These are phyloP conservation scores for Globisporangium echinulatum DNA, from an alignment of 352 stramenopile species.

Conservation along the genomic window DNA sequence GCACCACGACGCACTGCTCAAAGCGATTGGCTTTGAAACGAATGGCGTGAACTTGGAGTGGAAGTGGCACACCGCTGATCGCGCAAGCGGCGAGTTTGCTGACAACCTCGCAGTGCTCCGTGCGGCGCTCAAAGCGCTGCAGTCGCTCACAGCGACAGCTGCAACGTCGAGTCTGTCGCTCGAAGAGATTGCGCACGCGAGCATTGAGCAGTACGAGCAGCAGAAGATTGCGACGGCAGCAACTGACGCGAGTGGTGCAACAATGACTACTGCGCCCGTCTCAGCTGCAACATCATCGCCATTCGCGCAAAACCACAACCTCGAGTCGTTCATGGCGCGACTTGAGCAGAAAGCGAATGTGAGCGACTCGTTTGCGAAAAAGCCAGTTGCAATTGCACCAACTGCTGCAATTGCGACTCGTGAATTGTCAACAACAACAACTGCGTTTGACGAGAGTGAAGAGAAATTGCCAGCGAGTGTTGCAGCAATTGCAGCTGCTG, in stretches of 20 bases:
- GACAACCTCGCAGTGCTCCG: constrained; percentile 60
- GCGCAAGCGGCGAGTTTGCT: constrained; percentile 52
- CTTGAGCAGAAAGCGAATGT: constrained; percentile 41
- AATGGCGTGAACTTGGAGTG: constrained; percentile 76
- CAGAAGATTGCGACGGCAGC: constrained; percentile 16
- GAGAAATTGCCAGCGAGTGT: constrained; percentile 18
- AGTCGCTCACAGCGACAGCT: constrained; percentile 38
- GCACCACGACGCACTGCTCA: constrained; percentile 71
- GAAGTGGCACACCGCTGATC: constrained; percentile 70
- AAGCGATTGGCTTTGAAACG: constrained; percentile 72
- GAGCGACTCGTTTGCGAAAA: constrained; percentile 20
- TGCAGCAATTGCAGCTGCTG: constrained; percentile 4
- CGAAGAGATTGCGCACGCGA: constrained; percentile 43
- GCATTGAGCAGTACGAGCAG: constrained; percentile 21
- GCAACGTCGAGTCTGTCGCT: constrained; percentile 37
- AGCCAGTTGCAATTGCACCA: constrained; percentile 5
- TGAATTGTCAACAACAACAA: background rate
- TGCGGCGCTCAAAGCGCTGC: constrained; percentile 49
- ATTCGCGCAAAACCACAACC: constrained; percentile 11
- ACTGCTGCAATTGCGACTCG: background rate
- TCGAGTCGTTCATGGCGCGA: constrained; percentile 50
- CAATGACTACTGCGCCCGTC: too few relatives aligned
- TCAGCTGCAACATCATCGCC: background rate
- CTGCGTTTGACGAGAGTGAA: constrained; percentile 15
- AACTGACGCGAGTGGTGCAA: background rate